phyloP scores from a whole-genome alignment of 2,329 filamentous ascomycete genomes.

The Neocatenulostroma microsporum region DNA sequence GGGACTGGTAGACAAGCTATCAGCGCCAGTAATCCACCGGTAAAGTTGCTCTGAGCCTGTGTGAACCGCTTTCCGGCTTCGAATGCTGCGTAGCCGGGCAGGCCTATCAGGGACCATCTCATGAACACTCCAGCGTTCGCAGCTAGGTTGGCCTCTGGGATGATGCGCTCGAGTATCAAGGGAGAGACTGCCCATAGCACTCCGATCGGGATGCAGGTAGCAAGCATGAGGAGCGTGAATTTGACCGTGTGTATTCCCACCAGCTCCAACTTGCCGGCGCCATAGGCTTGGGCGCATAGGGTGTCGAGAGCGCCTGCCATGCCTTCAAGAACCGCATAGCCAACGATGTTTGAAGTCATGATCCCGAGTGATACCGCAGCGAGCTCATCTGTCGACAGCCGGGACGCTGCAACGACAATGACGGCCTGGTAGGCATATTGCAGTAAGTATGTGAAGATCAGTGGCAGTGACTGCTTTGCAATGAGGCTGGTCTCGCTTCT shows the following conservation, averaged over 20 bases:
- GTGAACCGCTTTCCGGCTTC: constrained; percentile 76
- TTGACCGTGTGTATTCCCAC: constrained; percentile 82
- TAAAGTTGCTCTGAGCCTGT: constrained; percentile 80
- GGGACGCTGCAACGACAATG: constrained; percentile 39
- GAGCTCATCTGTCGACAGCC: constrained; percentile 39
- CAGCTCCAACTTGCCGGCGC: constrained; percentile 76
- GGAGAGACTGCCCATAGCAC: constrained; percentile 63
- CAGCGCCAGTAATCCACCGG: constrained; percentile 71
- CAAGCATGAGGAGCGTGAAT: constrained; percentile 60
- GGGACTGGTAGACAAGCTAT: constrained; percentile 63
- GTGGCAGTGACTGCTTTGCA: constrained; percentile 25
- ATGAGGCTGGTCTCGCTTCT: no score
- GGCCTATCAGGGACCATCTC: constrained; percentile 58
- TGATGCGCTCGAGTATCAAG: constrained; percentile 52
- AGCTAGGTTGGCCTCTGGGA: constrained; percentile 63
- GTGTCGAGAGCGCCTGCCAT: constrained; percentile 84
- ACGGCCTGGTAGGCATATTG: constrained; percentile 41
- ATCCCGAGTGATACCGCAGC: constrained; percentile 39
- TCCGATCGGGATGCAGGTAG: constrained; percentile 63
- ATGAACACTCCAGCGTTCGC: constrained; percentile 64
- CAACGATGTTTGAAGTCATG: constrained; percentile 42
- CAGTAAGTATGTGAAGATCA: constrained; percentile 39
- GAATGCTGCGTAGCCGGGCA: constrained; percentile 67
- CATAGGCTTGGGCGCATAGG: constrained; percentile 85
- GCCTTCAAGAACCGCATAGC: constrained; percentile 44